Percentiles rank a stretch among this genome's conserved stretches.
phyloP scores from a whole-genome alignment of 257 asterid species.

The Rauvolfia tetraphylla region DNA sequence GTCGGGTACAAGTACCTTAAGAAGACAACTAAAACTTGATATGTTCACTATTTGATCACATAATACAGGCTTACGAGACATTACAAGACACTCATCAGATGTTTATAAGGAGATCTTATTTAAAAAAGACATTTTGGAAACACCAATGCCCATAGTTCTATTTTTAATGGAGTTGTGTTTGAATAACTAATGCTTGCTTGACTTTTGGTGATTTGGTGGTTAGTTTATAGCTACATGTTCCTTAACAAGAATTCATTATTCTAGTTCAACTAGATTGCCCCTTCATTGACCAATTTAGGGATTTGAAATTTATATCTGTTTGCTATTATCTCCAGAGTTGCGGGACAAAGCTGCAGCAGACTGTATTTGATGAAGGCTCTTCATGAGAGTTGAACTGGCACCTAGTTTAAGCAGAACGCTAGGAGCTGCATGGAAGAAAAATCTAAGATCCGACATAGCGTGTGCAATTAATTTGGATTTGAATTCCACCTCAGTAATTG shows the following conservation, averaged over 20 bases:
- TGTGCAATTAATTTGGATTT: background rate
- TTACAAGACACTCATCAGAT: no score
- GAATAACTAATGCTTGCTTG: background rate
- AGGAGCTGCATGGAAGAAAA: background rate
- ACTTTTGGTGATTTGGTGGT: background rate
- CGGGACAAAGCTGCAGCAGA: conserved; percentile 89
- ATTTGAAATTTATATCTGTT: background rate
- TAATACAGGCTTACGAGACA: no score
- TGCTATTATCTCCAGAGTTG: conserved; percentile 50
- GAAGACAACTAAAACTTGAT: background rate
- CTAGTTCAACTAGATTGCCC: background rate
- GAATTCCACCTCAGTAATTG: background rate
- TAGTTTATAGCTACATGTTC: no score
- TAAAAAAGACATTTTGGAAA: background rate
- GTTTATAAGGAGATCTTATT: background rate
- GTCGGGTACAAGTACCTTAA: no score
- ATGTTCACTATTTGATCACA: background rate
- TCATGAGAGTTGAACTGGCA: conserved; percentile 49
- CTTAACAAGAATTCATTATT: background rate
- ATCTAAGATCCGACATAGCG: background rate
- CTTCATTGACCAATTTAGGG: background rate
- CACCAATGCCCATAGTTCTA: background rate
- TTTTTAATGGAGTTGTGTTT: background rate
- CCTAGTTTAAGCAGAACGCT: background rate
- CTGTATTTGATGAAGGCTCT: conserved; percentile 86